Evolutionary conservation across 2,329 filamentous ascomycete genomes (phyloP), one percentile per base, ranked within the genome.

Genomic region (Colletotrichum abscissum): DNA sequence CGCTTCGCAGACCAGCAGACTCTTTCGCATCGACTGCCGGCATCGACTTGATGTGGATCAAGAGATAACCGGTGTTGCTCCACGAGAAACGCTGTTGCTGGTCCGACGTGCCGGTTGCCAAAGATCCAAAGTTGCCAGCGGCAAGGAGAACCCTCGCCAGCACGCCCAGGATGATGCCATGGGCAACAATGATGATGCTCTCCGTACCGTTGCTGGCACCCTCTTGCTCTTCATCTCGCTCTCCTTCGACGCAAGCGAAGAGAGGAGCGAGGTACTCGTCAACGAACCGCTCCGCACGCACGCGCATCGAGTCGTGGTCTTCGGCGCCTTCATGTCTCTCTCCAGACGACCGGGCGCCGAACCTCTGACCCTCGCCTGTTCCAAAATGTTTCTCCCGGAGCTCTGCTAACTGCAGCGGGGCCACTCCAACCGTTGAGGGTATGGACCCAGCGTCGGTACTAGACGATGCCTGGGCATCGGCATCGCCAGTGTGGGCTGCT

Each of bases 371-470:
- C 80, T 95, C 94, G 52, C 89, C 90, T 42, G 86, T 90, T 9
- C 94, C 92, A 80, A 94, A 95, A 79, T 95, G 88, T 78, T 93
- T 92, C 83, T 96, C 94, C 67, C 92, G 89, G 63, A 95, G 84
- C 54, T 89, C 85, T 6, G 81, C 75, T 1, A 88, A 78, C 75
- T 83, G 82, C 3, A 83, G 79, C 5, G 89, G 80, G 14, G 81
- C 73, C 12, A 85, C 74, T 52, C 74, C 75, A 14, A 67, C 77
- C 2, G 24, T 11, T 0, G 7, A 42, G 38, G 38, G 14, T 7
- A 19, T 26, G 19, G 26, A 24, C 49, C 19, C 38, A 5, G 2
- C 19, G 49, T 12, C 52, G 46, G 16, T n/a, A 22, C 42, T 30
- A 62, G 55, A 49, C 24, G 59, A 28, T 11, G n/a, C 26, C 16